Conservation (phyloP, 805 yeast genomes). For the Ogataea nakhonphanomensis region DNA sequence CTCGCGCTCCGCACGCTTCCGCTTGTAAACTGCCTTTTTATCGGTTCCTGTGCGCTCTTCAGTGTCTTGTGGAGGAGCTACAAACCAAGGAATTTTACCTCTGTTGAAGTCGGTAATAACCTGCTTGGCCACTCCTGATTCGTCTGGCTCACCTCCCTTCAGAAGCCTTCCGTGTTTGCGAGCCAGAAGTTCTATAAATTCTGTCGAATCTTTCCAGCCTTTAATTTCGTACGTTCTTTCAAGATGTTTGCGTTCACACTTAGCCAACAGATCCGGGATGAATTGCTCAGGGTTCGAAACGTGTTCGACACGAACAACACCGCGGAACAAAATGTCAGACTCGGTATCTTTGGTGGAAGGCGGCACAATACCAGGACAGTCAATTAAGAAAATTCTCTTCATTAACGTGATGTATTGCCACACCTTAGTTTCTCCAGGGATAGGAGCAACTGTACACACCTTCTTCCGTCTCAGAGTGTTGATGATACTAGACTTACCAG, state of each 20-base stretch:
- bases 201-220: conserved; percentile 80
- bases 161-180: conserved; percentile 88
- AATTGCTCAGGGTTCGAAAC: conserved; percentile 94
- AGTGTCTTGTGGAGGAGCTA: conserved; percentile 80
- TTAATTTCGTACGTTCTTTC: conserved; percentile 93
- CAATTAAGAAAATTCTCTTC: conserved; percentile 93
- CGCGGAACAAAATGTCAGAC: conserved; percentile 89
- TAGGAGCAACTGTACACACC: conserved; percentile 96
- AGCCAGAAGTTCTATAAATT: conserved; percentile 86
- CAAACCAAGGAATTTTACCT: conserved; percentile 98
- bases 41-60: conserved; percentile 57
- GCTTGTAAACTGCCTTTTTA: conserved; percentile 49
- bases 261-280: conserved; percentile 78
- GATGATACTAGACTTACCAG: conserved; percentile 96
- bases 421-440: conserved; percentile 98
- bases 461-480: conserved; percentile 92
- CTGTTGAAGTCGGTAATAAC: conserved; percentile 92
- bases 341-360: conserved; percentile 88
- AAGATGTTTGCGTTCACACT: conserved; percentile 84
- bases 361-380: conserved; percentile 99
- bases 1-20: conserved; percentile 51
- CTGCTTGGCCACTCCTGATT: conserved; percentile 84
- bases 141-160: conserved; percentile 98
- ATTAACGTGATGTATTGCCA: conserved; percentile 98
- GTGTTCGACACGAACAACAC: conserved; percentile 98